phyloP scores from a whole-genome alignment of 225 moss, liverwort and hornwort species.

The Pseudisothecium myosuroides region DNA sequence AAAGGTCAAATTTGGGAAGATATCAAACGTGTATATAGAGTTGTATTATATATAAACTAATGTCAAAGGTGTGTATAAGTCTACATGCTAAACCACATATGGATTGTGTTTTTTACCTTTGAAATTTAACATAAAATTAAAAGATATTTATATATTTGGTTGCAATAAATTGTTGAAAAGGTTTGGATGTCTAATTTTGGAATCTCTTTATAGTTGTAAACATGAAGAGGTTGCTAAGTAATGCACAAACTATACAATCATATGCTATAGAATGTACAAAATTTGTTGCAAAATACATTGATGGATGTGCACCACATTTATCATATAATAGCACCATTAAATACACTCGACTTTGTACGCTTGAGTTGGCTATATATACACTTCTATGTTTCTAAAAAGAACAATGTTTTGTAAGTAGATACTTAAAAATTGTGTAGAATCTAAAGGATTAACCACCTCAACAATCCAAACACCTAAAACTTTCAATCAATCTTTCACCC shows the following conservation, averaged over 20 bases:
- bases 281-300: neutral
- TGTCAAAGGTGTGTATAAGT: neutral
- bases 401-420: neutral
- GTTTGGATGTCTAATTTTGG: neutral
- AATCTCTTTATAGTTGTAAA: neutral
- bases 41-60: neutral
- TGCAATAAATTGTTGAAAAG: neutral
- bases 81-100: too few species aligned
- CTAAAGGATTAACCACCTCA: rapidly evolving
- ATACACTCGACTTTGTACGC: neutral
- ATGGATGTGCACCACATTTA: neutral
- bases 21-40: neutral
- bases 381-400: neutral
- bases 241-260: neutral
- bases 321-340: neutral
- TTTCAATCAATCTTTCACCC: neutral
- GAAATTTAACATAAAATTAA: neutral
- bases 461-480: neutral
- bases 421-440: neutral
- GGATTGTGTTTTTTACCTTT: neutral
- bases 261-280: neutral
- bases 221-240: neutral
- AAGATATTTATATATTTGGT: neutral
- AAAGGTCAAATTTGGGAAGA: neutral
- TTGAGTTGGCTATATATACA: neutral